Percentiles rank a stretch among this genome's conserved stretches.
phyloP scores from a whole-genome alignment of 768 basidiomycete genomes.

The Boletales sp. region DNA sequence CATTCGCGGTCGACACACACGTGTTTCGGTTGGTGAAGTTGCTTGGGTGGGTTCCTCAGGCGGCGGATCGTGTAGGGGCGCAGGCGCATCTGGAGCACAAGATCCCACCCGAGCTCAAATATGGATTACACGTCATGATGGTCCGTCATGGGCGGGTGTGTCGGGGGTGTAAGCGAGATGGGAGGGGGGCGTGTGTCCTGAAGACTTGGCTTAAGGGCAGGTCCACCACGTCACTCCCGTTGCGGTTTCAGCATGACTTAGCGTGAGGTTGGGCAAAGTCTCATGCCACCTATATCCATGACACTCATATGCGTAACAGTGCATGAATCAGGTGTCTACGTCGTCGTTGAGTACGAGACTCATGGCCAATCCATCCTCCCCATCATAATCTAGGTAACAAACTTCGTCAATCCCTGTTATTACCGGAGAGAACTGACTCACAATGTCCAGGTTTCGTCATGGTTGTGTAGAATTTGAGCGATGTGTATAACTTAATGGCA shows the following conservation, averaged over 20 bases:
- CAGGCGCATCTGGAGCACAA: constrained; percentile 55
- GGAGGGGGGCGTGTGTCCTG: constrained; percentile 31
- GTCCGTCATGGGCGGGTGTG: constrained; percentile 54
- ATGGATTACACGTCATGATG: constrained; percentile 57
- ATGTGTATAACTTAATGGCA: constrained; percentile 7
- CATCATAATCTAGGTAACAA: no score
- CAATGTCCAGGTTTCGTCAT: not conserved
- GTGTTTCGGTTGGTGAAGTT: constrained; percentile 52
- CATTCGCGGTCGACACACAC: constrained; percentile 65
- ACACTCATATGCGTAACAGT: not conserved
- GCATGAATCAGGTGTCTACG: not conserved
- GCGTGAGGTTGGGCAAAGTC: not conserved
- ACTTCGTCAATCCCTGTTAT: no score
- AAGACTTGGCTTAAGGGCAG: constrained; percentile 35
- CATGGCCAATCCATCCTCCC: no score
- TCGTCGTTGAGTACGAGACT: not conserved
- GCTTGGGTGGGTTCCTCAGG: constrained; percentile 39
- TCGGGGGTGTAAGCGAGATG: constrained; percentile 47
- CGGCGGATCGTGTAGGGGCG: constrained; percentile 46
- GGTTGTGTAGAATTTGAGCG: constrained; percentile 2
- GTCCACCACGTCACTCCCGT: not conserved
- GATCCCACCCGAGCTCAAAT: constrained; percentile 52
- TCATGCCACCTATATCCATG: not conserved
- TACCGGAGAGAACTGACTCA: not conserved
- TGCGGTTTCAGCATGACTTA: constrained; percentile 5